Conservation (phyloP, 208 protist genomes). For the Trypanosoma theileri region DNA sequence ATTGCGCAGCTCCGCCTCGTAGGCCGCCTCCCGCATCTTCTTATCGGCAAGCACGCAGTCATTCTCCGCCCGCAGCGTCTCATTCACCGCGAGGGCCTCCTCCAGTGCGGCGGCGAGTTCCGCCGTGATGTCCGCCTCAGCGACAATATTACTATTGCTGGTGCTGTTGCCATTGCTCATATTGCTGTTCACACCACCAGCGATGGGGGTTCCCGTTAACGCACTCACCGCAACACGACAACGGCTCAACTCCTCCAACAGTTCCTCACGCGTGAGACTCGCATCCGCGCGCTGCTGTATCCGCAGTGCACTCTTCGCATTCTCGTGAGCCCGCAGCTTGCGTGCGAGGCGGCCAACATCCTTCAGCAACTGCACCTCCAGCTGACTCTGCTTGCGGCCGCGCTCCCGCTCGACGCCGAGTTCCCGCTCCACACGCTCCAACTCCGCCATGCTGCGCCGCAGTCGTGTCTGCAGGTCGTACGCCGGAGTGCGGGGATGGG, state of each 20-base stretch:
- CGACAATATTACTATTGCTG: not conserved
- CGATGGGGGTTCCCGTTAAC: not conserved
- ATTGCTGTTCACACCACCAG: not conserved
- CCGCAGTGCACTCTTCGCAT: constrained; percentile 30
- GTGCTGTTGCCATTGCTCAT: not conserved
- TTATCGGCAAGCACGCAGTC: constrained; percentile 21
- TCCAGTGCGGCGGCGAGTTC: constrained; percentile 20
- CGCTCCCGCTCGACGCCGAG: constrained; percentile 34
- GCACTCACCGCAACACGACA: constrained; percentile 5
- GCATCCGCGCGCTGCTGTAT: constrained; percentile 29
- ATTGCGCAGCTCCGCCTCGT: constrained; percentile 24
- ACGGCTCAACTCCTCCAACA: constrained; percentile 13
- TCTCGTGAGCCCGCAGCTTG: constrained; percentile 45
- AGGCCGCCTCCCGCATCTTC: constrained; percentile 16
- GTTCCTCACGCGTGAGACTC: constrained; percentile 21
- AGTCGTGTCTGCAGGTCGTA: constrained; percentile 3
- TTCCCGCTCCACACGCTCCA: constrained; percentile 36
- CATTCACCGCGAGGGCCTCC: constrained; percentile 20
- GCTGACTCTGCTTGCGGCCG: constrained; percentile 29
- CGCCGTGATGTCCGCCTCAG: constrained; percentile 8
- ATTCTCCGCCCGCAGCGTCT: constrained; percentile 20
- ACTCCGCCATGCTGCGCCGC: constrained; percentile 15
- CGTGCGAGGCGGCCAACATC: constrained; percentile 41
- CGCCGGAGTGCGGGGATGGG: not conserved
- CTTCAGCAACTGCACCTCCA: constrained; percentile 47